Evolutionary conservation across 352 stramenopile species (phyloP).

Genomic region (Globisporangium orthogonon): DNA sequence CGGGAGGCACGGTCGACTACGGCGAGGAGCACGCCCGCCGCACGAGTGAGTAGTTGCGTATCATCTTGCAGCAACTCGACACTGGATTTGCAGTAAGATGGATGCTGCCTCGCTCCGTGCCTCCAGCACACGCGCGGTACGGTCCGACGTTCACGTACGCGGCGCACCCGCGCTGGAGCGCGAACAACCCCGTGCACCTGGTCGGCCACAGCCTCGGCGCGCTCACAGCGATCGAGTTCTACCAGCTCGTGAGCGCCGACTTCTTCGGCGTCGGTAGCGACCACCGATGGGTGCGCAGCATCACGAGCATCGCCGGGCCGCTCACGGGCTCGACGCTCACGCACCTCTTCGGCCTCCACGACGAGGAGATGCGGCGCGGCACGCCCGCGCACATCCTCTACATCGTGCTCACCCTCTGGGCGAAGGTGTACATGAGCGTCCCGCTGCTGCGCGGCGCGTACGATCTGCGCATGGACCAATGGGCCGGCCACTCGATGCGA

Average conservation of each 20-base stretch:
- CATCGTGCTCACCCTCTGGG: slow-evolving; percentile 32
- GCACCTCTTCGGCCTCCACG: slow-evolving; percentile 42
- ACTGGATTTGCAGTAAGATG: too few relatives aligned
- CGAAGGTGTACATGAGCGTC: slow-evolving; percentile 30
- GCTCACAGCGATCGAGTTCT: slow-evolving; percentile 63
- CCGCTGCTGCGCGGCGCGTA: slow-evolving; percentile 34
- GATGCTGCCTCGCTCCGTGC: too few relatives aligned
- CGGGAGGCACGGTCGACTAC: slow-evolving; percentile 55
- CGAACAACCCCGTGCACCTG: slow-evolving; percentile 42
- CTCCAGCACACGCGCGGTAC: slow-evolving; percentile 28
- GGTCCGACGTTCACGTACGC: slow-evolving; percentile 26
- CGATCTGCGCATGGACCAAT: slow-evolving; percentile 58
- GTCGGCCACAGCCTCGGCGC: slow-evolving; percentile 57
- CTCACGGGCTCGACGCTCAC: slow-evolving; percentile 49
- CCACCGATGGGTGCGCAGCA: slow-evolving; percentile 49
- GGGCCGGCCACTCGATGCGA: slow-evolving; percentile 26
- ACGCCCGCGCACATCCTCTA: slow-evolving; percentile 31
- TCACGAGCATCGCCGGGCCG: slow-evolving; percentile 50
- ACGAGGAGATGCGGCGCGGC: slow-evolving; percentile 22
- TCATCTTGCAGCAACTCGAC: too few relatives aligned
- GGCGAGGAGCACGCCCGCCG: slow-evolving; percentile 32
- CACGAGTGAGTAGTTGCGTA: slow-evolving; percentile 1
- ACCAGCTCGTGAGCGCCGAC: slow-evolving; percentile 56
- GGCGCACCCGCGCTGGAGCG: slow-evolving; percentile 38
- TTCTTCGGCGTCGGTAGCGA: slow-evolving; percentile 46